Evolutionary conservation across 1,284 basidiomycete genomes (phyloP).

Genomic region (Rhodotorula sp.): DNA sequence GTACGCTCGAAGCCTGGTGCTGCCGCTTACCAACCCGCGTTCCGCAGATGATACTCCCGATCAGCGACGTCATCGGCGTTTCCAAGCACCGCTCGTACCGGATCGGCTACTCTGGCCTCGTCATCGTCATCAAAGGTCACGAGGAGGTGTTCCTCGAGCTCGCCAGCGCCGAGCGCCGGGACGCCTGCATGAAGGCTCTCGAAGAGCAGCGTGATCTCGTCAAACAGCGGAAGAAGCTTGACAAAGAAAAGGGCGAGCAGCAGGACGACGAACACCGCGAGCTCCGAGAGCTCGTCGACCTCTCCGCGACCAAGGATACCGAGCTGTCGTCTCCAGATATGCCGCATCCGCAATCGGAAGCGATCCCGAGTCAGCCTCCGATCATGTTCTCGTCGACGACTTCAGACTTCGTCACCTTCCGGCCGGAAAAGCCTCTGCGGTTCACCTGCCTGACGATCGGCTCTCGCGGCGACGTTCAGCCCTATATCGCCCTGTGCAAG

Average conservation of each 20-base stretch:
- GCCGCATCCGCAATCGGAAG: constrained; percentile 39
- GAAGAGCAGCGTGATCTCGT: constrained; percentile 75
- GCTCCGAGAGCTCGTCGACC: constrained; percentile 28
- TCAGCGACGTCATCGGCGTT: constrained; percentile 77
- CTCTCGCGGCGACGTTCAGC: constrained; percentile 57
- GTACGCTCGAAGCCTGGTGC: neutral
- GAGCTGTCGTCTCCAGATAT: constrained; percentile 12
- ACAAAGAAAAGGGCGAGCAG: constrained; percentile 8
- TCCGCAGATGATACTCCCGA: constrained; percentile 86
- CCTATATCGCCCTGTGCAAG: constrained; percentile 84
- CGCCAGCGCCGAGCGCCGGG: constrained; percentile 68
- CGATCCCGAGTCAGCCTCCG: constrained; percentile 46
- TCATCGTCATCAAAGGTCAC: constrained; percentile 87
- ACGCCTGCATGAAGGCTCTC: constrained; percentile 69
- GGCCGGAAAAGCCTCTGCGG: constrained; percentile 73
- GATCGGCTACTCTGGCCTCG: constrained; percentile 82
- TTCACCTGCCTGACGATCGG: constrained; percentile 95
- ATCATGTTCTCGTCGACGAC: constrained; percentile 91
- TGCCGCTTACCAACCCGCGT: neutral
- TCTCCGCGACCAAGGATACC: constrained; percentile 18
- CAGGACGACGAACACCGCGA: constrained; percentile 25
- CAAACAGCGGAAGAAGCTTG: constrained; percentile 45
- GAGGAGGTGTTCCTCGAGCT: constrained; percentile 98
- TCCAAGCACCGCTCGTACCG: constrained; percentile 83
- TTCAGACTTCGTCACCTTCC: constrained; percentile 91